These are phyloP conservation scores for Pisolithus tinctorius DNA, from an alignment of 768 basidiomycete species.

Conservation along the genomic window DNA sequence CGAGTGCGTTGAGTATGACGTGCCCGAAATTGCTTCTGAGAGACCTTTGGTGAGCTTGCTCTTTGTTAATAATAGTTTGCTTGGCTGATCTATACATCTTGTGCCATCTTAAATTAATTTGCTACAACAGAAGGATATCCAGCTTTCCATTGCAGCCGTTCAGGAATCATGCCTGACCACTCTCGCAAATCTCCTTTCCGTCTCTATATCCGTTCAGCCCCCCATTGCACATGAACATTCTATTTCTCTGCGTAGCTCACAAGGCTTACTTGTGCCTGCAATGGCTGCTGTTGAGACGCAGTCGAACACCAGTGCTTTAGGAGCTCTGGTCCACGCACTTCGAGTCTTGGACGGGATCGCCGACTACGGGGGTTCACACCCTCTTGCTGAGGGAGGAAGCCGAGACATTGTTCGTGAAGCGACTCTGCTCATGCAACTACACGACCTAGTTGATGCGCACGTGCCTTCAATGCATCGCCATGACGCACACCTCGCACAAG, in stretches of 20 bases:
- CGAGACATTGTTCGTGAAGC: slow-evolving; percentile 43
- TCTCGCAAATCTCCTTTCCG: slow-evolving; percentile 60
- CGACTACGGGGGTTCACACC: neutral
- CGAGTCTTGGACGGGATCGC: slow-evolving; percentile 5
- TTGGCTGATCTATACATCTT: neutral
- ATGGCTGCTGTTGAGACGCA: slow-evolving; percentile 11
- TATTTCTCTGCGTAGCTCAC: slow-evolving; percentile 9
- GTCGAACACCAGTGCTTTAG: slow-evolving; percentile 4
- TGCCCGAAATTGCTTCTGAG: neutral
- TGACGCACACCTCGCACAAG: slow-evolving; percentile 59
- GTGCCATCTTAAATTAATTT: neutral
- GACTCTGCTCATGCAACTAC: slow-evolving; percentile 55
- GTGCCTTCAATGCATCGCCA: slow-evolving; percentile 35
- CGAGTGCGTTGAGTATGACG: slow-evolving; percentile 16
- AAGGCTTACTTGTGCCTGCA: slow-evolving; percentile 2
- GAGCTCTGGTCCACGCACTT: slow-evolving; percentile 15
- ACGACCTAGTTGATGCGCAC: slow-evolving; percentile 43
- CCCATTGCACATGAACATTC: slow-evolving; percentile 54
- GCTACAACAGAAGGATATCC: slow-evolving; percentile 46
- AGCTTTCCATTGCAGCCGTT: slow-evolving; percentile 68
- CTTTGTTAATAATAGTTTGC: no score
- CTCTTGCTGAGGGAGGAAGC: slow-evolving; percentile 6
- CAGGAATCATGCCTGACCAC: slow-evolving; percentile 72
- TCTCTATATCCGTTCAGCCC: slow-evolving; percentile 33
- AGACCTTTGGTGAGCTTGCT: slow-evolving; percentile 5